Base-by-base conservation (phyloP, 768 basidiomycete genomes). In the Aureoboletus auriporus region DNA sequence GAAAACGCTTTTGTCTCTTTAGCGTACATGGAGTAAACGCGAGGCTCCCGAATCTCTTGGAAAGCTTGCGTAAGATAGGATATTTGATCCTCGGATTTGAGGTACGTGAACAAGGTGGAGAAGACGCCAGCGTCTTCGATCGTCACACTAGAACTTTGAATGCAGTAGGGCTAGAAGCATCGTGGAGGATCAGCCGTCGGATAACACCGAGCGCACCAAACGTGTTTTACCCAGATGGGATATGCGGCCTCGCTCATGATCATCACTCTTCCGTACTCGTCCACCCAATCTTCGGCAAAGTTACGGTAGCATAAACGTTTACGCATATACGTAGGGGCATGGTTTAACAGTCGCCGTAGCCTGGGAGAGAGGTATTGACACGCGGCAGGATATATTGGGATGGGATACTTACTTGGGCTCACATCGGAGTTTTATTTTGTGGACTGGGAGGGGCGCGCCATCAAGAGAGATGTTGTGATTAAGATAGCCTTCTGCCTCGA, bases 201-300 rank as follows among this genome's bases (percentile, higher is more conserved):
- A 12, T 10, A 3, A 16, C 13, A 41, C 26, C 0, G 27, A 45
- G 11, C 16, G 9, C 6, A 30, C 3, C 17, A 11, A 26, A 38
- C 20, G 17, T 31, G 10, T 58, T 67, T 54, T 54, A 77, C 82
- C 65, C 78, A 66, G 52, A 78, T 67, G 6, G 83, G 78, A 64
- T 83, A 82, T 8, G 79, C 80, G 8, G 82, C 78, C 52, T 84
- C 80, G 41, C 82, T 77, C 39, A 82, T 73, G 30, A 84, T 58
- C 23, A 79, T 76, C 34, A 82, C 57, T 49, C 73, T 70, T 28
- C 75, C 78, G 10, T 69, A 58, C 29, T 77, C 73, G 51, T 82
- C 80, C 10, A 74, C 73, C 66, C 78, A 74, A 28, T 70, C 73
- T 23, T 82, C 79, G n/a, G 77, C 63, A 27, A 68, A 64, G 14